These are phyloP conservation scores for Epichloe brachyelytri DNA, from an alignment of 2,329 filamentous ascomycete genomes.

Conservation along the genomic window DNA sequence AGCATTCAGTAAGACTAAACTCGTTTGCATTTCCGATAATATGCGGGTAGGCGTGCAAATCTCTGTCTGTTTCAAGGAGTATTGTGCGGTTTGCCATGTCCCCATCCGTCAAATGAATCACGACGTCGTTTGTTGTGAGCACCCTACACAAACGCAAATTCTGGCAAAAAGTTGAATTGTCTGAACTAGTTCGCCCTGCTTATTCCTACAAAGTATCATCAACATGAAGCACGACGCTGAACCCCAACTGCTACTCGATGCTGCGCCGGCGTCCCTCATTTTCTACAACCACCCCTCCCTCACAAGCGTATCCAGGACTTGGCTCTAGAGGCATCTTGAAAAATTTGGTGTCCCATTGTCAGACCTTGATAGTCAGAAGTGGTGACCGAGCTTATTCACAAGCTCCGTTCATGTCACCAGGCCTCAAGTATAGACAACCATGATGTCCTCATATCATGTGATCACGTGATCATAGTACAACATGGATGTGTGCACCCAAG, in stretches of 20 bases:
- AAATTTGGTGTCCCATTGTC: background rate
- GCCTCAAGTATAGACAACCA: background rate
- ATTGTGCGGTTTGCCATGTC: background rate
- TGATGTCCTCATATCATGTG: background rate
- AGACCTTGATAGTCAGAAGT: background rate
- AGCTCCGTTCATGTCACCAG: background rate
- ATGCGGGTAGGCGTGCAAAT: too few relatives aligned
- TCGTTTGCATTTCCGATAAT: too few relatives aligned
- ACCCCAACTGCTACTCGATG: background rate
- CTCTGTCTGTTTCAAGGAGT: background rate
- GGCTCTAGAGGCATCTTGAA: background rate
- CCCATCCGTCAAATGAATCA: too few relatives aligned
- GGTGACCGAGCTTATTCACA: background rate
- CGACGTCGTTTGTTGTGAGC: too few relatives aligned
- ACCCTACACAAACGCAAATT: background rate
- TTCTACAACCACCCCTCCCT: background rate
- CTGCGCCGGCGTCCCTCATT: background rate
- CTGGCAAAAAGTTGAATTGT: background rate
- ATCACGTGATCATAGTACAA: slow-evolving; percentile 7
- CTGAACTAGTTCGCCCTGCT: background rate
- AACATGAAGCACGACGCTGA: slow-evolving; percentile 1
- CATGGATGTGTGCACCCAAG: background rate
- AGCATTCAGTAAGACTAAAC: too few relatives aligned
- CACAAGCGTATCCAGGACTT: background rate
- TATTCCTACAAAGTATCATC: background rate